These are phyloP conservation scores for Coemansia sp. DNA, from an alignment of 192 early-diverging fungal species.

Conservation along the genomic window DNA sequence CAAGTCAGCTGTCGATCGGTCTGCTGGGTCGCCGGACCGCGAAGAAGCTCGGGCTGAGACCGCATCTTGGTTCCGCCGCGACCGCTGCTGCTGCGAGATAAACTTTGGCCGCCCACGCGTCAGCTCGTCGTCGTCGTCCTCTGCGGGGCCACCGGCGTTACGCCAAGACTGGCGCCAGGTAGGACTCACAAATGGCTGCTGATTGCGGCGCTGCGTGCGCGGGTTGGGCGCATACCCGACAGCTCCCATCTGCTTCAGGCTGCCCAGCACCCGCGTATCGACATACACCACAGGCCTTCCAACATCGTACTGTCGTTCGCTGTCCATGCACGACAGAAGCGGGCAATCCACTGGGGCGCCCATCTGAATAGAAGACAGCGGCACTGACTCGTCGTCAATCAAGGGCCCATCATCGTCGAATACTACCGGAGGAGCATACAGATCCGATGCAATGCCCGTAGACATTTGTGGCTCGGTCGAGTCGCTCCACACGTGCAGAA, in stretches of 20 bases:
- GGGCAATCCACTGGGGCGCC: slow-evolving; percentile 70
- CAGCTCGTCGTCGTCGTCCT: slow-evolving; percentile 40
- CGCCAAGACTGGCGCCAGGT: slow-evolving; percentile 39
- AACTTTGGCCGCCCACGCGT: slow-evolving; percentile 50
- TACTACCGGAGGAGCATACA: neutral
- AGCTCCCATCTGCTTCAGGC: slow-evolving; percentile 88
- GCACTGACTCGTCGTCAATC: slow-evolving; percentile 51
- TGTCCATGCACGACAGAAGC: slow-evolving; percentile 81
- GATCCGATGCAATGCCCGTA: slow-evolving; percentile 4
- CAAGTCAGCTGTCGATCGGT: neutral
- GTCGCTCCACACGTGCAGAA: slow-evolving; percentile 78
- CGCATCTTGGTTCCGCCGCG: slow-evolving; percentile 47
- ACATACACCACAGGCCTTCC: slow-evolving; percentile 75
- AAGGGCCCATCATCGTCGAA: slow-evolving; percentile 1
- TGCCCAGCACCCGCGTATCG: slow-evolving; percentile 71
- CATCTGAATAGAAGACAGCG: slow-evolving; percentile 79
- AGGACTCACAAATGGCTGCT: slow-evolving; percentile 44
- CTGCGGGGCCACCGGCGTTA: slow-evolving; percentile 11
- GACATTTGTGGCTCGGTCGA: slow-evolving; percentile 67
- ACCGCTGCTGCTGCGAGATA: slow-evolving; percentile 44
- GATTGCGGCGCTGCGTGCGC: slow-evolving; percentile 76
- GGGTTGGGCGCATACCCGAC: slow-evolving; percentile 94
- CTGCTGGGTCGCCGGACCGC: neutral
- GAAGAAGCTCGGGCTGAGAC: neutral
- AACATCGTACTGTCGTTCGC: slow-evolving; percentile 64